phyloP scores from a whole-genome alignment of 2,329 filamentous ascomycete genomes.

The Colletotrichum tofieldiae region DNA sequence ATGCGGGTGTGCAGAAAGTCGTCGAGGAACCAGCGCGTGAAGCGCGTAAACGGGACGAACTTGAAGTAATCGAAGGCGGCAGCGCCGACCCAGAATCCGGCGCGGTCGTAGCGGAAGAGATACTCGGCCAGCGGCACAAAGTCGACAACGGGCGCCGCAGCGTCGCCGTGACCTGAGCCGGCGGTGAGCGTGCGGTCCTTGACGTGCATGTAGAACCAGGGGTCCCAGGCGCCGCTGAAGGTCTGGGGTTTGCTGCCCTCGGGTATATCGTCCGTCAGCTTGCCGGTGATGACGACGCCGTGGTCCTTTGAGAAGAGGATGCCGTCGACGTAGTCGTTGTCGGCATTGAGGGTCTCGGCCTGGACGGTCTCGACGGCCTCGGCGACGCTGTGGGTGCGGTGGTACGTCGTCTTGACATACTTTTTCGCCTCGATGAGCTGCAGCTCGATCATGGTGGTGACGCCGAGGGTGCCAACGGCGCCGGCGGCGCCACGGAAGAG shows the following conservation, averaged over 20 bases:
- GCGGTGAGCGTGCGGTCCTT: conserved; percentile 58
- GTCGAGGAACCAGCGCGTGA: conserved; percentile 79
- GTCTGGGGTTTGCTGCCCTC: conserved; percentile 65
- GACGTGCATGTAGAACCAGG: conserved; percentile 85
- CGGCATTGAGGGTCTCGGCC: conserved; percentile 59
- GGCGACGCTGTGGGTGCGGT: conserved; percentile 64
- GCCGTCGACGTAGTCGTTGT: conserved; percentile 81
- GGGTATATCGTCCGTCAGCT: conserved; percentile 69
- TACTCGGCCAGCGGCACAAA: conserved; percentile 80
- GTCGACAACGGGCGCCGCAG: conserved; percentile 57
- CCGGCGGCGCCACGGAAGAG: conserved; percentile 78
- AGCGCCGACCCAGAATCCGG: conserved; percentile 81
- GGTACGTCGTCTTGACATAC: conserved; percentile 76
- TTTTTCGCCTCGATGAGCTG: conserved; percentile 72
- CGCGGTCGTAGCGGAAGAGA: conserved; percentile 83
- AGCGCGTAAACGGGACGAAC: conserved; percentile 74
- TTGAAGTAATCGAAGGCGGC: conserved; percentile 78
- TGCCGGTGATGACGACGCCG: conserved; percentile 78
- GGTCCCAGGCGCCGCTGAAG: conserved; percentile 73
- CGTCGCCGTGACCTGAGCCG: conserved; percentile 43
- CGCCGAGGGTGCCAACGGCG: conserved; percentile 77
- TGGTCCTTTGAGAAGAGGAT: conserved; percentile 75
- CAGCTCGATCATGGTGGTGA: conserved; percentile 78
- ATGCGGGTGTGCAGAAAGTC: conserved; percentile 82
- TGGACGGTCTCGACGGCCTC: conserved; percentile 66